Evolutionary conservation across 805 yeast species (phyloP), one percentile per base, ranked within the genome.

Genomic region (Hanseniaspora lindneri): DNA sequence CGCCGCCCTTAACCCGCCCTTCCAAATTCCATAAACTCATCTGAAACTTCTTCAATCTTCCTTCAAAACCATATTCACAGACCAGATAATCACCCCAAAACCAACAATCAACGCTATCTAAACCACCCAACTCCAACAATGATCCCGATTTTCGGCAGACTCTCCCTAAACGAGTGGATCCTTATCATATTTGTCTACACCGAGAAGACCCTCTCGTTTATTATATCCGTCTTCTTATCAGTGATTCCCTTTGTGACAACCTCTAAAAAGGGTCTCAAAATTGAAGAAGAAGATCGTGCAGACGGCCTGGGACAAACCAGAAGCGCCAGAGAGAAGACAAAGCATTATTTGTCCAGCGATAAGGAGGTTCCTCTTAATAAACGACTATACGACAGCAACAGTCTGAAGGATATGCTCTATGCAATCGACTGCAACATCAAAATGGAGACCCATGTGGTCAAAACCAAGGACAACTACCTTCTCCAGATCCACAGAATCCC

Each of bases 401-500:
- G 67, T 40, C 77, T 88, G 52, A 75, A 73, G 43, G 79, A 79
- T 41, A 76, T 88, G 68, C 81, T 87, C 51, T 63, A 56, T 1
- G 52, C 81, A 1, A 83, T 79, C 59, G 89, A 87, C 23, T 41
- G 43, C 7, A 29, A 7, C 1, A 83, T 82, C 56, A 68, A 66
- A 1, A 71, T 80, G 13, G 88, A 87, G 55, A 83, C 80, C 56
- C 88, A 84, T 58, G 66, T 89, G 10, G 86, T 86, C 1, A 66
- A 71, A 44, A 88, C 96, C 0, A 66, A 70, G 39, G 96, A 88
- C 60, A 81, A 80, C 29, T 88, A 84, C 58, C 58, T 84, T 19
- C 67, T 88, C 24, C 82, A 87, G 0, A 54, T 86, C 2, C 96
- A 88, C 58, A 68, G 95, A 41, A 70, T 85, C 2, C 72, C 73